Evolutionary conservation across 805 yeast genomes (phyloP).

Genomic region (Nadsonia fulvescens): DNA sequence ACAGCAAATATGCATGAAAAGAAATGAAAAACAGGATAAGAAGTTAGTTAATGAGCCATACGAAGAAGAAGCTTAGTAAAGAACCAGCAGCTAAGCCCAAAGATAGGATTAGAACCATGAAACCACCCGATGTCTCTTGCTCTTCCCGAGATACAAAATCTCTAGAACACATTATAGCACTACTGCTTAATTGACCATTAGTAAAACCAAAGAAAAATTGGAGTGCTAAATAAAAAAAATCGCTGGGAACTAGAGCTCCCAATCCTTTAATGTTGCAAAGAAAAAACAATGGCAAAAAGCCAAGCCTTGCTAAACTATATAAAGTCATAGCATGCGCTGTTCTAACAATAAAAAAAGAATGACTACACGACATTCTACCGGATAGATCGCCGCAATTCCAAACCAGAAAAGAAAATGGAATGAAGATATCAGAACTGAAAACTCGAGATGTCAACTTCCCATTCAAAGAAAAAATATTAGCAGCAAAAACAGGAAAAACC

Average conservation of each 20-base stretch:
- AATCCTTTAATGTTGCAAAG: constrained; percentile 39
- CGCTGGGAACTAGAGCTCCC: constrained; percentile 29
- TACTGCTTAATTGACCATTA: constrained; percentile 71
- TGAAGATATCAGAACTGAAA: constrained; percentile 24
- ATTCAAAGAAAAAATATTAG: constrained; percentile 24
- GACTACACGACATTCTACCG: constrained; percentile 58
- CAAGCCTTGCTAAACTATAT: constrained; percentile 34
- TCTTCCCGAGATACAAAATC: constrained; percentile 43
- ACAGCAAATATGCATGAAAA: no score
- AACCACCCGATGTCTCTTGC: constrained; percentile 86
- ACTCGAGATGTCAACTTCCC: not conserved
- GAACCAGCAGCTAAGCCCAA: constrained; percentile 70
- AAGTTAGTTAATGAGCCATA: no score
- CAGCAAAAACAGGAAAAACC: constrained; percentile 80
- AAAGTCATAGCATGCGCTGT: constrained; percentile 27
- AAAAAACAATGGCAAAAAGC: constrained; percentile 56
- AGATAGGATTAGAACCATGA: constrained; percentile 63
- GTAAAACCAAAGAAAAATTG: constrained; percentile 74
- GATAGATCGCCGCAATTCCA: constrained; percentile 85
- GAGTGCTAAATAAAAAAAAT: constrained; percentile 43
- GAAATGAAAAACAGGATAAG: no score
- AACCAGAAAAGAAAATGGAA: constrained; percentile 61
- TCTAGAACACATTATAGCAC: constrained; percentile 64
- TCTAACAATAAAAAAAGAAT: constrained; percentile 23
- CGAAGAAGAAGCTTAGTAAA: constrained; percentile 50